Evolutionary conservation across 2,329 filamentous ascomycete genomes (phyloP).

Genomic region (Thermochaetoides dissita): DNA sequence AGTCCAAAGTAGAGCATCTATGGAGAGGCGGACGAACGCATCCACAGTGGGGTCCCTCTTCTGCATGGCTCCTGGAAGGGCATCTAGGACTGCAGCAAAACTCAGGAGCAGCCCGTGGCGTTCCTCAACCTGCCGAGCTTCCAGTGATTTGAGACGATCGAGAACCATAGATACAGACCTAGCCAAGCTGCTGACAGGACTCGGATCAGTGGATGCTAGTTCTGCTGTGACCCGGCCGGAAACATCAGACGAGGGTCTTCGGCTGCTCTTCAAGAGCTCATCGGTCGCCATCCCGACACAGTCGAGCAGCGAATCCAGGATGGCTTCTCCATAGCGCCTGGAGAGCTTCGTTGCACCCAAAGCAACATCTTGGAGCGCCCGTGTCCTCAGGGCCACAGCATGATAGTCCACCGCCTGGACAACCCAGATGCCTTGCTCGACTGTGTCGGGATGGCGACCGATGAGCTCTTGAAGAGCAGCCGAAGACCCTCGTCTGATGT

Average conservation of each 20-base stretch:
- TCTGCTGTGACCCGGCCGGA: constrained; percentile 48
- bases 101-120: constrained; percentile 52
- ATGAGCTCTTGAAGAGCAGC: constrained; percentile 90
- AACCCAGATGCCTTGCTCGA: constrained; percentile 67
- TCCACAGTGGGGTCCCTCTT: neutral
- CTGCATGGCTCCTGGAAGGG: constrained; percentile 21
- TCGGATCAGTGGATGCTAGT: constrained; percentile 17
- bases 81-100: constrained; percentile 44
- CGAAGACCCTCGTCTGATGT: constrained; percentile 83
- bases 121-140: constrained; percentile 50
- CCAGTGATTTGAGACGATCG: constrained; percentile 30
- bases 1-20: constrained; percentile 22
- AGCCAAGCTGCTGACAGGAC: constrained; percentile 14
- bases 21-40: constrained; percentile 12
- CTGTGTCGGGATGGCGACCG: constrained; percentile 76
- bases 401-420: constrained; percentile 91
- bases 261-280: constrained; percentile 71
- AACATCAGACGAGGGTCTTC: constrained; percentile 72
- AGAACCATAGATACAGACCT: constrained; percentile 29
- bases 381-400: constrained; percentile 71
- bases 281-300: constrained; percentile 88
- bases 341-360: constrained; percentile 53
- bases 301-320: constrained; percentile 57
- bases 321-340: constrained; percentile 52
- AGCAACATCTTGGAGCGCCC: constrained; percentile 68